Conservation (phyloP, 768 basidiomycete species). For the Megacollybia marginata region DNA sequence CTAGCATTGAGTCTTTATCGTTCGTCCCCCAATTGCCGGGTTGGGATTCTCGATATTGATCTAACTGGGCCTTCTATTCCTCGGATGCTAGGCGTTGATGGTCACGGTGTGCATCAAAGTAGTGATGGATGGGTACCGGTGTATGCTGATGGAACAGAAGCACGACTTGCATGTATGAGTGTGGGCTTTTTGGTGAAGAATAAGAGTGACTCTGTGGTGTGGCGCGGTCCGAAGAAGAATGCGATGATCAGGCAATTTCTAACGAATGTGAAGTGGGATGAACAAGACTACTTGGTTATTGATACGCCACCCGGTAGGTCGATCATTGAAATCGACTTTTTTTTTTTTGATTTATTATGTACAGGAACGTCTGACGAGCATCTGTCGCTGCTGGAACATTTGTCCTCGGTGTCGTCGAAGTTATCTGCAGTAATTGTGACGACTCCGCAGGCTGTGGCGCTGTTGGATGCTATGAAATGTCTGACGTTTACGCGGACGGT, state of each 20-base stretch:
- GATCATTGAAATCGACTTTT: background rate
- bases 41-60: slow-evolving; percentile 91
- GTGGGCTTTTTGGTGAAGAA: slow-evolving; percentile 92
- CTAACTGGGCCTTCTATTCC: slow-evolving; percentile 93
- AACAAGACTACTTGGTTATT: slow-evolving; percentile 85
- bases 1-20: slow-evolving; percentile 82
- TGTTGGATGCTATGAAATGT: slow-evolving; percentile 94
- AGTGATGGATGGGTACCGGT: slow-evolving; percentile 98
- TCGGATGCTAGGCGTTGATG: slow-evolving; percentile 89
- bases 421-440: slow-evolving; percentile 89
- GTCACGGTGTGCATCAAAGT: slow-evolving; percentile 84
- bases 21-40: slow-evolving; percentile 56
- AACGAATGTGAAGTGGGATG: slow-evolving; percentile 92
- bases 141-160: slow-evolving; percentile 75
- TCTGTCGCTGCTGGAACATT: slow-evolving; percentile 88
- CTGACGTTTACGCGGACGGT: slow-evolving; percentile 91
- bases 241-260: slow-evolving; percentile 97
- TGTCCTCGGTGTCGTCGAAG: slow-evolving; percentile 74
- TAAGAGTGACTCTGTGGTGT: slow-evolving; percentile 89
- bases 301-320: slow-evolving; percentile 92
- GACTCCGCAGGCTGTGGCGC: slow-evolving; percentile 93
- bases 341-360: slow-evolving; percentile 12
- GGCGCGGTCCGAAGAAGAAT: slow-evolving; percentile 98
- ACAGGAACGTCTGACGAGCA: slow-evolving; percentile 98
- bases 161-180: slow-evolving; percentile 88